Percentiles rank a stretch among this genome's conserved stretches.
Conservation (phyloP, 1,139 yeast genomes). For the Nadsonia commutata region DNA sequence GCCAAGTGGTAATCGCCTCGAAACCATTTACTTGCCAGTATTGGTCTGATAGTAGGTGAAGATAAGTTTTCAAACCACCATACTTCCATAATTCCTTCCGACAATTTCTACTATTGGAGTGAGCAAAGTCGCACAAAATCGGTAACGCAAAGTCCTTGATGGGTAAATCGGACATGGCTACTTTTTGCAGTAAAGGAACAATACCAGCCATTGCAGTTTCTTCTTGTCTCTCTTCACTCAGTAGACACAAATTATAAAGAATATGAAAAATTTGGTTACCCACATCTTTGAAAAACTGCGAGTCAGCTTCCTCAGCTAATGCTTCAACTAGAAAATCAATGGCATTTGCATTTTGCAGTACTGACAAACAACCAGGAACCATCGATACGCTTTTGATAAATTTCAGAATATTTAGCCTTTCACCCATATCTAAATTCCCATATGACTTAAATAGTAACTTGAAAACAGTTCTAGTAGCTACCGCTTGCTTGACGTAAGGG, state of each 20-base stretch:
- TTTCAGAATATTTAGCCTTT: conserved; percentile 16
- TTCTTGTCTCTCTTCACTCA: conserved; percentile 37
- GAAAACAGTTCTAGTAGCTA: conserved; percentile 14
- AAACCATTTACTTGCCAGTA: conserved; percentile 60
- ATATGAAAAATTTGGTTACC: conserved; percentile 21
- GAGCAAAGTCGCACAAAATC: conserved; percentile 45
- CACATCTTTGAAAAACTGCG: conserved; percentile 11
- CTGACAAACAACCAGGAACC: conserved; percentile 14
- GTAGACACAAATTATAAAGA: conserved; percentile 38
- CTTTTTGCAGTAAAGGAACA: conserved; percentile 34
- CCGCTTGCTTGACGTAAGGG: conserved; percentile 17
- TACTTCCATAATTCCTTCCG: conserved; percentile 27
- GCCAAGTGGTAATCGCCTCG: conserved; percentile 36
- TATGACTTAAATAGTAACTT: conserved; percentile 13
- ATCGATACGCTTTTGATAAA: conserved; percentile 20
- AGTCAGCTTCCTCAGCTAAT: conserved; percentile 12
- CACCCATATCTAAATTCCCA: conserved; percentile 9
- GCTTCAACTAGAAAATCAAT: conserved; percentile 18
- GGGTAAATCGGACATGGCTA: conserved; percentile 34
- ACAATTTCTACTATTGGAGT: conserved; percentile 29
- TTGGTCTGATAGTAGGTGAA: conserved; percentile 38
- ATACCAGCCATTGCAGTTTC: conserved; percentile 42
- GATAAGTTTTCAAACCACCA: conserved; percentile 33
- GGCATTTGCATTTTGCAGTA: conserved; percentile 19
- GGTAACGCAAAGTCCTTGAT: conserved; percentile 51